Evolutionary conservation across 2,329 filamentous ascomycete genomes (phyloP).

Genomic region (Fusarium coicis): DNA sequence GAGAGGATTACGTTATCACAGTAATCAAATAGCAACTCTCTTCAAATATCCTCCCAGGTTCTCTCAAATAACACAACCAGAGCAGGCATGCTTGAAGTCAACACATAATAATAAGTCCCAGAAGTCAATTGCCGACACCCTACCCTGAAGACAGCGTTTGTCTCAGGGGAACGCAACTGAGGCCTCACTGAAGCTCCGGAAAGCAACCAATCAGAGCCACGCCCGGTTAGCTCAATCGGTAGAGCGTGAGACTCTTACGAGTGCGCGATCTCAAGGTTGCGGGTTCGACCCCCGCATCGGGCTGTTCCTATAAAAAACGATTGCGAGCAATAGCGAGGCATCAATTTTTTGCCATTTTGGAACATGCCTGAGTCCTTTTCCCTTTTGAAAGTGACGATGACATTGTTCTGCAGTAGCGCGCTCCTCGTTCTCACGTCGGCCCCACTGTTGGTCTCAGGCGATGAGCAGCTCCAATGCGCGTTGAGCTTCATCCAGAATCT

Average conservation of each 20-base stretch:
- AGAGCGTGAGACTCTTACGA: conserved; percentile 75
- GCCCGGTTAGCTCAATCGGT: conserved; percentile 54
- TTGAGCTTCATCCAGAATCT: not conserved
- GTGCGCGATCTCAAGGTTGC: conserved; percentile 62
- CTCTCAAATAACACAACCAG: fast-evolving
- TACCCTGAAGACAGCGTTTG: not conserved
- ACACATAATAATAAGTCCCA: too few species aligned
- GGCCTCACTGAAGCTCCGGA: fast-evolving
- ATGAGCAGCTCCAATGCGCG: not conserved
- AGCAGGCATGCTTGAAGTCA: not conserved
- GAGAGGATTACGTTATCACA: too few species aligned
- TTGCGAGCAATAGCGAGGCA: conserved; percentile 18
- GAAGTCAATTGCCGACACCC: not conserved
- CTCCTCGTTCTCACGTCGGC: fast-evolving
- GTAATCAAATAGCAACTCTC: fast-evolving
- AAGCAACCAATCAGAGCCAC: conserved; percentile 37
- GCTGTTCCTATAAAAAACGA: conserved; percentile 41
- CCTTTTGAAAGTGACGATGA: too few species aligned
- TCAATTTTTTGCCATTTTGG: not conserved
- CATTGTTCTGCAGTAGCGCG: fast-evolving
- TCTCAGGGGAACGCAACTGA: not conserved
- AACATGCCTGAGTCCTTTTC: fast-evolving
- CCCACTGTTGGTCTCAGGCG: not conserved
- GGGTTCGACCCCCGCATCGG: conserved; percentile 62
- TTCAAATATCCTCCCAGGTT: not conserved